Evolutionary conservation across 2,329 filamentous ascomycete species (phyloP).

Genomic region (Colletotrichum cordylinicola): DNA sequence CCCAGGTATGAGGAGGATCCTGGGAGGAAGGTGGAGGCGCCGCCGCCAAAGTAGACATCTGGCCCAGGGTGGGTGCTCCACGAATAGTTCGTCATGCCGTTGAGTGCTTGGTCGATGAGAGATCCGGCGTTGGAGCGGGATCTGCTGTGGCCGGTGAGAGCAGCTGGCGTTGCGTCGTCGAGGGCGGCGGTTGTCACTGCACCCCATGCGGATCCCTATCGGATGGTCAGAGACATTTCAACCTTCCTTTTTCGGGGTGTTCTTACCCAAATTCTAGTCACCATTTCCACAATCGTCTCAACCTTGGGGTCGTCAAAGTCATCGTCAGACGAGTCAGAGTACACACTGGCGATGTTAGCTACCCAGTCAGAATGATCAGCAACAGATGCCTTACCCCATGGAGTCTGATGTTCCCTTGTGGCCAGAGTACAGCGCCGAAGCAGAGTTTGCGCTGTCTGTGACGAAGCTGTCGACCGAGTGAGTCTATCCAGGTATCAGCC

Average conservation of each 20-base stretch:
- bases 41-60: constrained; percentile 83
- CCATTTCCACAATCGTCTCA: constrained; percentile 83
- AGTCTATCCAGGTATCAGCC: constrained; percentile 46
- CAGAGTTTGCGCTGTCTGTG: constrained; percentile 86
- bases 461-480: constrained; percentile 86
- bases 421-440: constrained; percentile 80
- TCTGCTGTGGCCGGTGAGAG: constrained; percentile 74
- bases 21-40: constrained; percentile 80
- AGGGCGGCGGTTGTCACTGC: constrained; percentile 80
- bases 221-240: not conserved
- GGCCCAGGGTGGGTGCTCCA: constrained; percentile 78
- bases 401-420: constrained; percentile 87
- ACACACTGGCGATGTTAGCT: constrained; percentile 54
- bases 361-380: not conserved
- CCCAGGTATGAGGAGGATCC: constrained; percentile 69
- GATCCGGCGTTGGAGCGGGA: constrained; percentile 72
- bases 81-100: constrained; percentile 79
- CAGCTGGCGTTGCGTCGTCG: constrained; percentile 83
- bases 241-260: fast-evolving
- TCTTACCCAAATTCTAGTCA: constrained; percentile 71
- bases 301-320: constrained; percentile 85
- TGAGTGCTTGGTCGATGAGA: constrained; percentile 77
- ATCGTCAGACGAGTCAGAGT: constrained; percentile 76
- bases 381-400: constrained; percentile 59
- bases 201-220: constrained; percentile 60